A percentile compares a stretch with the other conserved stretches of the same genome.
Evolutionary conservation across 257 asterid genomes (phyloP).

Genomic region (Cruciata laevipes): DNA sequence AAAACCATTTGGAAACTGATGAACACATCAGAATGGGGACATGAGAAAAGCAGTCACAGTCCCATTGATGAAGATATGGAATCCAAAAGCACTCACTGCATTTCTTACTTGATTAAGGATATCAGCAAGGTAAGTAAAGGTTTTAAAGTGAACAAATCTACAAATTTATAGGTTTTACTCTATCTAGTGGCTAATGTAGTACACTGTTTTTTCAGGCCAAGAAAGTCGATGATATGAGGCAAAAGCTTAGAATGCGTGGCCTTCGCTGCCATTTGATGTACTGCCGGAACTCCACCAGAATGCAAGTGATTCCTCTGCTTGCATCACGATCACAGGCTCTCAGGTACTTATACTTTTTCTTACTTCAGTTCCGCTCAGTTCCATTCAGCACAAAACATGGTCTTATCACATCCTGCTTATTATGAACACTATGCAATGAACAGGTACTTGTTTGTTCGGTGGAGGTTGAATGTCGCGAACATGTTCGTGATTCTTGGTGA

Average conservation of each 20-base stretch:
- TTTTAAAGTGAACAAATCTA: not conserved
- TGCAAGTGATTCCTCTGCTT: conserved; percentile 78
- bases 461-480: conserved; percentile 72
- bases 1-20: conserved; percentile 77
- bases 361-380: no score
- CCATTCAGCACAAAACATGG: not conserved
- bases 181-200: not conserved
- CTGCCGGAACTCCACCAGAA: conserved; percentile 72
- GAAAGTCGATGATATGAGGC: conserved; percentile 80
- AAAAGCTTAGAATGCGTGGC: conserved; percentile 84
- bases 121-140: conserved; percentile 36
- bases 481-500: conserved; percentile 82
- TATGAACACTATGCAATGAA: not conserved
- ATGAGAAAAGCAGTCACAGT: conserved; percentile 21
- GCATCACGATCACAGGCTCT: conserved; percentile 94
- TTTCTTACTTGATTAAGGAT: conserved; percentile 69
- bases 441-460: conserved; percentile 80
- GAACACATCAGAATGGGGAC: conserved; percentile 38
- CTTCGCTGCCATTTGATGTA: conserved; percentile 84
- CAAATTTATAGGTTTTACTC: not conserved
- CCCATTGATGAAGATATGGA: conserved; percentile 46
- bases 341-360: conserved; percentile 32
- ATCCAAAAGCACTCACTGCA: conserved; percentile 65
- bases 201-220: conserved; percentile 40
- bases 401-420: not conserved